Conservation (phyloP, 2,329 filamentous ascomycete genomes). For the Ambrosiella xylebori region DNA sequence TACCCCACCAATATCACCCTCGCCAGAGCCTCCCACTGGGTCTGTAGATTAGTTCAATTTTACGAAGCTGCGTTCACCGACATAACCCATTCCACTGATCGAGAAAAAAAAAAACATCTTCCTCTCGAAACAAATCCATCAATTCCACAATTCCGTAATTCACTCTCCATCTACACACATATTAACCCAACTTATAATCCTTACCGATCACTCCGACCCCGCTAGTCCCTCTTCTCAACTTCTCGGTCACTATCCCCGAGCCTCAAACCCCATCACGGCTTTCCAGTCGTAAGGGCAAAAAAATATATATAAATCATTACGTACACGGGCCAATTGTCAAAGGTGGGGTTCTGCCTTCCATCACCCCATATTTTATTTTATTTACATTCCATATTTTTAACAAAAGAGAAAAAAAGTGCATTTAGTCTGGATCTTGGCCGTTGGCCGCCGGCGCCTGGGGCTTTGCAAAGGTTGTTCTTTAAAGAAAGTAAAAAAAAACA, state of each 20-base stretch:
- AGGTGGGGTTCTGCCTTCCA: neutral
- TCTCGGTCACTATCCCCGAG: neutral
- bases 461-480: too few species aligned
- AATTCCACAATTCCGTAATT: neutral
- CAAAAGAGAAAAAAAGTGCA: too few species aligned
- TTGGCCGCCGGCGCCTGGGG: too few species aligned
- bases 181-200: neutral
- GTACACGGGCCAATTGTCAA: neutral
- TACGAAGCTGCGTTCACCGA: too few species aligned
- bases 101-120: too few species aligned
- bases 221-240: neutral
- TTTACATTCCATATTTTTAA: too few species aligned
- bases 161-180: neutral
- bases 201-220: neutral
- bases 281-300: too few species aligned
- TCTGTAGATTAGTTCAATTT: neutral
- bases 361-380: too few species aligned
- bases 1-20: slow-evolving; percentile 3
- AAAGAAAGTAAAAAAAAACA: neutral
- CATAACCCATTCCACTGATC: too few species aligned
- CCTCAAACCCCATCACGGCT: neutral
- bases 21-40: neutral
- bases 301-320: neutral
- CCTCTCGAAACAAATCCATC: too few species aligned
- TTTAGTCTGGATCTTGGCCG: too few species aligned